Evolutionary conservation across 1,139 yeast genomes (phyloP).

Genomic region (Hyphopichia fennica): DNA sequence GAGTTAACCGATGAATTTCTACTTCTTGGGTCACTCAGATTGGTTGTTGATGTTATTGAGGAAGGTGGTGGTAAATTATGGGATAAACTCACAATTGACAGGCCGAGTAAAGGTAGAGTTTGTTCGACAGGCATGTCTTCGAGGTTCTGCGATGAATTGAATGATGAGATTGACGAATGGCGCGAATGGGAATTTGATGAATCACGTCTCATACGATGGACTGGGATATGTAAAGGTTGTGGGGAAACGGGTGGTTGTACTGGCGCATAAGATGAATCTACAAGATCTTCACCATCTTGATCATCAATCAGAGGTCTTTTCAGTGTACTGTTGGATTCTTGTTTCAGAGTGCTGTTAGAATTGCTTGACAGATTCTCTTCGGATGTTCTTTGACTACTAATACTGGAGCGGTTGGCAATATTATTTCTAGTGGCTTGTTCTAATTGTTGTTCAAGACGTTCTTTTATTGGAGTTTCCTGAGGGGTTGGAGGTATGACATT

Average conservation of each 20-base stretch:
- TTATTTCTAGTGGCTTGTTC: not conserved
- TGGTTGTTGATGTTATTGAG: no score
- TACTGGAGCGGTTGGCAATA: not conserved
- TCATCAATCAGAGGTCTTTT: conserved; percentile 4
- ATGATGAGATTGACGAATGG: conserved; percentile 27
- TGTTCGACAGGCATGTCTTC: conserved; percentile 33
- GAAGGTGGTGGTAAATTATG: not conserved
- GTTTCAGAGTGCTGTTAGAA: not conserved
- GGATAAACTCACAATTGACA: conserved; percentile 3
- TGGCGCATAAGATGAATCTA: conserved; percentile 8
- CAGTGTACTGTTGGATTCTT: not conserved
- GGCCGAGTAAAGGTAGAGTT: conserved; percentile 37
- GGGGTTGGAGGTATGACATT: conserved; percentile 3
- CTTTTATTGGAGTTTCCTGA: conserved; percentile 20
- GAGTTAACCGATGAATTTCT: conserved; percentile 29
- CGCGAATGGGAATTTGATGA: conserved; percentile 5
- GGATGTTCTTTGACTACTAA: not conserved
- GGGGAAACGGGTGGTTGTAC: conserved; percentile 2
- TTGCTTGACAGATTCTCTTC: not conserved
- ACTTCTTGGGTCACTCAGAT: conserved; percentile 5
- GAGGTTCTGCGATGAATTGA: conserved; percentile 13
- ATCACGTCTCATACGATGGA: not conserved
- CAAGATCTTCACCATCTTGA: conserved; percentile 19
- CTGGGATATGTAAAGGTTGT: conserved; percentile 1
- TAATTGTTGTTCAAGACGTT: conserved; percentile 15